phyloP scores from a whole-genome alignment of 2,329 filamentous ascomycete genomes.

The Penicillium sp. region DNA sequence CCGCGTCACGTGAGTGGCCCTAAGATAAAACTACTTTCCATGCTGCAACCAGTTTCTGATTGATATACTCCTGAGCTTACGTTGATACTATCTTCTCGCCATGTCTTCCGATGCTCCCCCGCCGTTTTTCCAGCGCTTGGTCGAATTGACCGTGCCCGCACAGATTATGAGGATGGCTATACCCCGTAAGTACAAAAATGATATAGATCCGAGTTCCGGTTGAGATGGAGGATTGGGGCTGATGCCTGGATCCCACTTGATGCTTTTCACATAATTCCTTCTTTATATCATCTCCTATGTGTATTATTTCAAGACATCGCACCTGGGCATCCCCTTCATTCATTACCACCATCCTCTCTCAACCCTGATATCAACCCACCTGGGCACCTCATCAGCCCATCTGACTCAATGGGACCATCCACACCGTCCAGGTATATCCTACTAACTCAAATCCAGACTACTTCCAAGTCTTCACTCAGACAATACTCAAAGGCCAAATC shows the following conservation, averaged over 20 bases:
- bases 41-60: not conserved
- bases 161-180: constrained; percentile 28
- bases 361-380: not conserved
- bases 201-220: not conserved
- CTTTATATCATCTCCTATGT: not conserved
- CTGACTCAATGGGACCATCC: too few species aligned
- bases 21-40: not conserved
- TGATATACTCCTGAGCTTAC: not conserved
- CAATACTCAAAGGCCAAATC: constrained; percentile 36
- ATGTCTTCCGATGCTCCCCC: constrained; percentile 17
- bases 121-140: constrained; percentile 20
- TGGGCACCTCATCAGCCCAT: not conserved
- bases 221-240: not conserved
- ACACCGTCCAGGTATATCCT: too few species aligned
- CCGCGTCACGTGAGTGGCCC: not conserved
- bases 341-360: not conserved
- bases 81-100: not conserved
- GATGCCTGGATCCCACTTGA: not conserved
- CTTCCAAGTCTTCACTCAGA: constrained; percentile 32
- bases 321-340: not conserved
- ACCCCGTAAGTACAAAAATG: constrained; percentile 26
- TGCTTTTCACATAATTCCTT: not conserved
- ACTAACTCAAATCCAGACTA: constrained; percentile 33
- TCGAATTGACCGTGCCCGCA: constrained; percentile 26
- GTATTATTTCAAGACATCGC: not conserved